phyloP scores from a whole-genome alignment of 2,329 filamentous ascomycete genomes.

The Botrytis galanthina region DNA sequence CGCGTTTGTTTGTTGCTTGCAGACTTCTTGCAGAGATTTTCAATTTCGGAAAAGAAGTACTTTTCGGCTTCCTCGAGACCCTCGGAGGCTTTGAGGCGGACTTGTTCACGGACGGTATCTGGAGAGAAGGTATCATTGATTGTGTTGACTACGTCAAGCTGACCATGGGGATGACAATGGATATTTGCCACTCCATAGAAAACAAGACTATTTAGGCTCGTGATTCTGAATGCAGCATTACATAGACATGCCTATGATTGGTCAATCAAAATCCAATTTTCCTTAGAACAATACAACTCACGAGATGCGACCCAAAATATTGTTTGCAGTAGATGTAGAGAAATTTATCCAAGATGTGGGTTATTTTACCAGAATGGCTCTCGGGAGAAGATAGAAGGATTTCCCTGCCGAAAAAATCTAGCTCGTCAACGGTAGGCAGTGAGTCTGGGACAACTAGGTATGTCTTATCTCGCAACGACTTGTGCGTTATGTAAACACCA shows the following conservation, averaged over 20 bases:
- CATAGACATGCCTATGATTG: conserved; percentile 19
- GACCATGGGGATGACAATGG: conserved; percentile 5
- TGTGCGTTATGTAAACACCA: conserved; percentile 26
- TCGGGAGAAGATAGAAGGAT: conserved; percentile 23
- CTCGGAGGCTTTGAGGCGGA: conserved; percentile 26
- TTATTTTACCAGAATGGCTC: conserved; percentile 24
- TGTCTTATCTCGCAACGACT: conserved; percentile 22
- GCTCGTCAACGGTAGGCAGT: conserved; percentile 22
- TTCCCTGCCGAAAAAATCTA: conserved; percentile 25
- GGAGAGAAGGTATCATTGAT: conserved; percentile 23
- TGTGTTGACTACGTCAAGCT: conserved; percentile 13
- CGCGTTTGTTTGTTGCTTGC: conserved; percentile 23
- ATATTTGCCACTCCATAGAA: conserved; percentile 27
- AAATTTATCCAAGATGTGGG: conserved; percentile 24
- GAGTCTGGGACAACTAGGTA: conserved; percentile 26
- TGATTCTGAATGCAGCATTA: conserved; percentile 23
- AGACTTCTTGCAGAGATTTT: conserved; percentile 23
- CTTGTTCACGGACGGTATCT: conserved; percentile 28
- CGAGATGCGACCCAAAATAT: conserved; percentile 14
- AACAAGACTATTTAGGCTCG: conserved; percentile 26
- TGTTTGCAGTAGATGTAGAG: conserved; percentile 21
- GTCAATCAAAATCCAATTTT: neutral
- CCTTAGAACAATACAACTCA: neutral
- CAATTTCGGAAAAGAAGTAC: conserved; percentile 25
- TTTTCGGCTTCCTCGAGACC: conserved; percentile 24